Percentiles rank a stretch among this genome's conserved stretches.
These are phyloP conservation scores for Lyophyllum shimeji DNA, from an alignment of 768 basidiomycete genomes.

Conservation along the genomic window DNA sequence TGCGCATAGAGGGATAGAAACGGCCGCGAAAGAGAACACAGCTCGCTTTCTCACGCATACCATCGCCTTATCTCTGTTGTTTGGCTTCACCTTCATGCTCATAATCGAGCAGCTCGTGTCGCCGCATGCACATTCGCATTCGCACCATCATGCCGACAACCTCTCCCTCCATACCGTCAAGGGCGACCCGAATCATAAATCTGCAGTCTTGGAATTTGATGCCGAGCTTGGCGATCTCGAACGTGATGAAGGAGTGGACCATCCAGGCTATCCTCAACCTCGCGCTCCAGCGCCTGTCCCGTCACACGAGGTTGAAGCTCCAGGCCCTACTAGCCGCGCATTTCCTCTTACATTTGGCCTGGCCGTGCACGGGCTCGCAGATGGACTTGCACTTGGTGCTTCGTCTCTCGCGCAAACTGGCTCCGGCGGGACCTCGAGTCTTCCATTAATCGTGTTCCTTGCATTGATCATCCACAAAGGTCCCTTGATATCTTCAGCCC, in stretches of 20 bases:
- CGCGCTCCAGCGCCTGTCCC: conserved; percentile 11
- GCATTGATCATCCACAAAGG: conserved; percentile 94
- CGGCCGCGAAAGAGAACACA: conserved; percentile 39
- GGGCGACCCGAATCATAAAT: conserved; percentile 9
- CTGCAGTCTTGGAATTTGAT: conserved; percentile 52
- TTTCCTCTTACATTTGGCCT: conserved; percentile 83
- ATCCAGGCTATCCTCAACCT: conserved; percentile 21
- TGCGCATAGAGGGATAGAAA: conserved; percentile 69
- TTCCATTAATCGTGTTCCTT: conserved; percentile 86
- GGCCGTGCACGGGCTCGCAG: conserved; percentile 84
- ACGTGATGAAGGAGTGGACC: conserved; percentile 33
- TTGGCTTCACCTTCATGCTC: conserved; percentile 66
- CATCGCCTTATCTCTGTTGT: conserved; percentile 63
- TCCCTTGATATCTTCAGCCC: conserved; percentile 14
- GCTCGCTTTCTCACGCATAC: conserved; percentile 45
- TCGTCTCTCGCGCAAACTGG: conserved; percentile 46
- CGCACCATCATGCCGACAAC: conserved; percentile 25
- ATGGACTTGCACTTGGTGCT: conserved; percentile 91
- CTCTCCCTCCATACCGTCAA: conserved; percentile 26
- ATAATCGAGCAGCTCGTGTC: conserved; percentile 63
- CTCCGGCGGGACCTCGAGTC: conserved; percentile 34
- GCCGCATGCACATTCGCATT: conserved; percentile 44
- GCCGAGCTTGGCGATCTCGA: conserved; percentile 63
- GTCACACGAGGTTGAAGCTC: conserved; percentile 16
- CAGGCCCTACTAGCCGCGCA: conserved; percentile 36